phyloP scores from a whole-genome alignment of 2,329 filamentous ascomycete species.

The Chaetomium sp. region DNA sequence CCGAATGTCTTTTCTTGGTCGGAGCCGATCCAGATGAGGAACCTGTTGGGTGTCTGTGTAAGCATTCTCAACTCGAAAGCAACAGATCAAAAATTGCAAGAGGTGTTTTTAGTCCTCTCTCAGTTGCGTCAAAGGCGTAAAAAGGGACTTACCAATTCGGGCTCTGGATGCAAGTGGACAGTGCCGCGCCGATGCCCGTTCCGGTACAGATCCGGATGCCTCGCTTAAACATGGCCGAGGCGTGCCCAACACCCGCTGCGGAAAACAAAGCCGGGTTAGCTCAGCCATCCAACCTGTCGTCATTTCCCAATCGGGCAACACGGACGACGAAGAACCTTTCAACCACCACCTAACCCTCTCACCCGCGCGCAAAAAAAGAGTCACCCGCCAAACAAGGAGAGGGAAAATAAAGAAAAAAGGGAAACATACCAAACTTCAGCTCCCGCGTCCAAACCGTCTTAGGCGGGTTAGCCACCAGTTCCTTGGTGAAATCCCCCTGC shows the following conservation, averaged over 20 bases:
- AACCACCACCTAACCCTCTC: too few species aligned
- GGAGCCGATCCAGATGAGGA: constrained; percentile 38
- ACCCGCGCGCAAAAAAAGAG: too few species aligned
- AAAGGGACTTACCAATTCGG: constrained; percentile 28
- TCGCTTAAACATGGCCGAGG: constrained; percentile 37
- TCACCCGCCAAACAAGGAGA: too few species aligned
- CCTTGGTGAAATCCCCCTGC: constrained; percentile 36
- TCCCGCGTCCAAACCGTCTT: constrained; percentile 36
- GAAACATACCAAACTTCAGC: constrained; percentile 34
- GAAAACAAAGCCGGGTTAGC: constrained; percentile 13
- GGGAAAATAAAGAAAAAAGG: not conserved
- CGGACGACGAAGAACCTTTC: not conserved
- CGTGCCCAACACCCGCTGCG: constrained; percentile 36
- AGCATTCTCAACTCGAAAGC: too few species aligned
- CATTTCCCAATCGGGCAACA: not conserved
- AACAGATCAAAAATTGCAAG: not conserved
- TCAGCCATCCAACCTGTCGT: too few species aligned
- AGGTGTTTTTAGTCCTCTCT: not conserved
- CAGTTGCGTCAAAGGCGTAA: too few species aligned
- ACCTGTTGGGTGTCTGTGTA: constrained; percentile 21
- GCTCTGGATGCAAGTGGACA: constrained; percentile 37
- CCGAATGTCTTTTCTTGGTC: constrained; percentile 37
- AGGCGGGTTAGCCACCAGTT: constrained; percentile 34
- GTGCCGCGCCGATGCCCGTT: constrained; percentile 35
- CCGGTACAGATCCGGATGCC: constrained; percentile 37